A percentile compares a stretch with the other conserved stretches of the same genome.
Conservation (phyloP, 2,329 filamentous ascomycete genomes). For the Fusarium torulosum region DNA sequence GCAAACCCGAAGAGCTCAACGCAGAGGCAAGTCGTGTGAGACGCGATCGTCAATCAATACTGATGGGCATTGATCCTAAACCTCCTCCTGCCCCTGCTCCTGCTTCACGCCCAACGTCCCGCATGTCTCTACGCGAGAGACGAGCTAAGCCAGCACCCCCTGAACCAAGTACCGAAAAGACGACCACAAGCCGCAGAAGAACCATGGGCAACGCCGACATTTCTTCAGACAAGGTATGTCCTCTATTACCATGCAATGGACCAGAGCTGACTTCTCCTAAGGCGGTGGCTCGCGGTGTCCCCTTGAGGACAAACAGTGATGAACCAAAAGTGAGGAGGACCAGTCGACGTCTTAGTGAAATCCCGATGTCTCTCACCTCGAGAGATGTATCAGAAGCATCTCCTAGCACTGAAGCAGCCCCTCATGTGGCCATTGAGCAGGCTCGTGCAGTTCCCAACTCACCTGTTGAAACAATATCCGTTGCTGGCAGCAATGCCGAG, state of each 20-base stretch:
- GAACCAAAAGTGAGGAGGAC: constrained; percentile 51
- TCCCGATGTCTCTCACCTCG: constrained; percentile 54
- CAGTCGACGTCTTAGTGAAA: constrained; percentile 64
- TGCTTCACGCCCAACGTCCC: constrained; percentile 61
- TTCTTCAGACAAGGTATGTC: constrained; percentile 50
- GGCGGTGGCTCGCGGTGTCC: constrained; percentile 53
- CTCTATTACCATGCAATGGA: background rate
- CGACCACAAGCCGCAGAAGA: constrained; percentile 65
- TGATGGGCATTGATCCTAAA: constrained; percentile 50
- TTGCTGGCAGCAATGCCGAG: constrained; percentile 58
- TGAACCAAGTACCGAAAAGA: constrained; percentile 53
- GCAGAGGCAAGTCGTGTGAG: constrained; percentile 73
- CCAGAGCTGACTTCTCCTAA: constrained; percentile 33
- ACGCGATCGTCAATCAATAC: constrained; percentile 72
- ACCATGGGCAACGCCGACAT: constrained; percentile 64
- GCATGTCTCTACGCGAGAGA: constrained; percentile 80
- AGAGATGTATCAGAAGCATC: constrained; percentile 23
- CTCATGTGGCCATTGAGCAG: constrained; percentile 41
- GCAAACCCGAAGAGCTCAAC: constrained; percentile 81
- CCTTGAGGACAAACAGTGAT: constrained; percentile 43
- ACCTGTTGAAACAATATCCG: constrained; percentile 57
- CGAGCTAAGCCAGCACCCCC: constrained; percentile 69
- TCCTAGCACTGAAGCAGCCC: constrained; percentile 12
- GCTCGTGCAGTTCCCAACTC: constrained; percentile 53
- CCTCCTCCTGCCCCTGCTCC: constrained; percentile 45